phyloP scores from a whole-genome alignment of 2,329 filamentous ascomycete species.

The Cryphonectria japonica region DNA sequence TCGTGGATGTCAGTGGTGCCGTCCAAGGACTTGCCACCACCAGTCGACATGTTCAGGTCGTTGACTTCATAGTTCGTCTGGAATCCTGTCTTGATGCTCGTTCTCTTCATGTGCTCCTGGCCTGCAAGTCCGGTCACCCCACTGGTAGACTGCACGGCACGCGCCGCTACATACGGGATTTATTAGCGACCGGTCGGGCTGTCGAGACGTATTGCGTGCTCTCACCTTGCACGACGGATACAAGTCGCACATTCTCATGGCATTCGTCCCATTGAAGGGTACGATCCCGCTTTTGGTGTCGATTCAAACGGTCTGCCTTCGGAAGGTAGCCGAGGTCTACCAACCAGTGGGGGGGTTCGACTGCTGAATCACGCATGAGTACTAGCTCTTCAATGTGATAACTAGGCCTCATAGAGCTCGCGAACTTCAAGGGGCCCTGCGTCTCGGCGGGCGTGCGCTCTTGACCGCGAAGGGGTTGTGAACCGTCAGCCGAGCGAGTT shows the following conservation, averaged over 20 bases:
- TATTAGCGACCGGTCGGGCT: neutral
- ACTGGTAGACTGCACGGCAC: neutral
- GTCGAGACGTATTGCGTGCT: neutral
- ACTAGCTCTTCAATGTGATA: slow-evolving; percentile 18
- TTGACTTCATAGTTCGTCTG: neutral
- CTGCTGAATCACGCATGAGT: neutral
- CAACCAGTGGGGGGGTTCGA: slow-evolving; percentile 1
- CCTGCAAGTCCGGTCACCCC: neutral
- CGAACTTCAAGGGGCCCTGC: neutral
- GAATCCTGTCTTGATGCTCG: neutral
- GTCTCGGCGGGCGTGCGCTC: neutral
- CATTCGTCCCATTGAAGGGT: neutral
- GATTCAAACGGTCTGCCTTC: neutral
- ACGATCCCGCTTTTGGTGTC: neutral
- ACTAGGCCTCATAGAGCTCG: neutral
- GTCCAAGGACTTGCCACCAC: neutral
- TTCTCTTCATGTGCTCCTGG: neutral
- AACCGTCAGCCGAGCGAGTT: neutral
- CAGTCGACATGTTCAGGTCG: neutral
- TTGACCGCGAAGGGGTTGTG: neutral
- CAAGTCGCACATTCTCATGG: neutral
- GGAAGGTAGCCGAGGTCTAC: slow-evolving; percentile 9
- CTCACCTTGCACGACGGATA: neutral
- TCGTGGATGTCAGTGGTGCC: neutral
- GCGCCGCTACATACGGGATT: neutral